Conservation (phyloP, 2,329 filamentous ascomycete genomes). For the Allantophomopsis cytisporea region DNA sequence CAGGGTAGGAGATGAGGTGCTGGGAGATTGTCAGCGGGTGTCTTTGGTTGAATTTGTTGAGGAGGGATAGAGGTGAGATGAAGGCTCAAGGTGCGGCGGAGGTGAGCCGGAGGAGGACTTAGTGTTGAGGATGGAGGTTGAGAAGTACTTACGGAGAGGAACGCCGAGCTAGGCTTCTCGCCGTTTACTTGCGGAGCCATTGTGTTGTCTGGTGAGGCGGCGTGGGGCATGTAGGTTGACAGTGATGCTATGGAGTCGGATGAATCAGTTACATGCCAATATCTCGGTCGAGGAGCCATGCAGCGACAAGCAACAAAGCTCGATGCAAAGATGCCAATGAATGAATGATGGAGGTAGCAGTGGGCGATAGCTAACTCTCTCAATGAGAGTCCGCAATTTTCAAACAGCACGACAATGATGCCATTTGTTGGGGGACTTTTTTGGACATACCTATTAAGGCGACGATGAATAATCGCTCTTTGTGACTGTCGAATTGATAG, state of each 20-base stretch:
- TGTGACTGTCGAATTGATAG: too few relatives aligned
- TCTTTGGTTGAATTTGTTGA: too few relatives aligned
- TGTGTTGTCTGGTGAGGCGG: not conserved
- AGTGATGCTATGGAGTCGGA: not conserved
- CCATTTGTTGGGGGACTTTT: too few relatives aligned
- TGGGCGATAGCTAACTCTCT: too few relatives aligned
- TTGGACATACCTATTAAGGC: too few relatives aligned
- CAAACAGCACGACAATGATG: too few relatives aligned
- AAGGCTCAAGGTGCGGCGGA: too few relatives aligned
- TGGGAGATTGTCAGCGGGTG: conserved; percentile 19
- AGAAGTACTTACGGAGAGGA: conserved; percentile 29
- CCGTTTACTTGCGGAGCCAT: conserved; percentile 35
- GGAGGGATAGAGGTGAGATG: too few relatives aligned
- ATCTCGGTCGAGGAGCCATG: not conserved
- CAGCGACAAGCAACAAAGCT: not conserved
- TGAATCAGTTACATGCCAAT: not conserved
- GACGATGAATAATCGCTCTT: too few relatives aligned
- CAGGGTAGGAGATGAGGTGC: conserved; percentile 77
- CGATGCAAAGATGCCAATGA: not conserved
- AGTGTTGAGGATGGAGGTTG: not conserved
- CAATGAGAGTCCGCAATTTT: too few relatives aligned
- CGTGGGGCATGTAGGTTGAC: conserved; percentile 1
- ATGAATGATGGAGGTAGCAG: not conserved
- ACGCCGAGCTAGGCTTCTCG: conserved; percentile 33
- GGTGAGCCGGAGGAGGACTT: not conserved